Evolutionary conservation across 148 eudicot species (phyloP).

Genomic region (Silene uniflora): DNA sequence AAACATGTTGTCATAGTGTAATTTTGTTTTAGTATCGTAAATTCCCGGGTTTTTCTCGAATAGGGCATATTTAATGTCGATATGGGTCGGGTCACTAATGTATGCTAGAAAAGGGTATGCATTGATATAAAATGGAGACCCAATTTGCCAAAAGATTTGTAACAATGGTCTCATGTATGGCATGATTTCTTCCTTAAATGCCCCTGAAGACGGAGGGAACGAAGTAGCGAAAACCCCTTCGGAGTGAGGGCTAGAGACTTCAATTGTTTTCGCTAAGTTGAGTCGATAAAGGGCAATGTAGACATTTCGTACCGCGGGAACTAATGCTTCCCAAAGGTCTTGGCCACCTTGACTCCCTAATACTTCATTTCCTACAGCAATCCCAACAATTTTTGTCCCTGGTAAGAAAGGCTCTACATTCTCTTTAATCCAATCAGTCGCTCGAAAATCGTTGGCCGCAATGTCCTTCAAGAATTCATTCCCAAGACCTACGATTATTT

Average conservation of each 20-base stretch:
- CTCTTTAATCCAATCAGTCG: constrained; percentile 65
- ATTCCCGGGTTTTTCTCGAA: constrained; percentile 53
- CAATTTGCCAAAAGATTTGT: constrained; percentile 46
- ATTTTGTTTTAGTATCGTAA: constrained; percentile 48
- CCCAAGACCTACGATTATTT: constrained; percentile 52
- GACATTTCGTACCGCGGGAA: constrained; percentile 58
- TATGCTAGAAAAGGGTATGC: constrained; percentile 86
- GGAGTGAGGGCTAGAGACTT: constrained; percentile 78
- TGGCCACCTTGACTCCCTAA: constrained; percentile 34
- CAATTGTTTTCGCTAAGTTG: constrained; percentile 28
- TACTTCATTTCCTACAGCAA: constrained; percentile 81
- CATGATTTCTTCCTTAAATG: constrained; percentile 55
- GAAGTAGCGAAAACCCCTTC: constrained; percentile 64
- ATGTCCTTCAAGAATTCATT: constrained; percentile 57
- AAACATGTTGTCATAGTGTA: constrained; percentile 85
- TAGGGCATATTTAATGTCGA: constrained; percentile 62
- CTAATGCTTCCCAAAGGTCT: constrained; percentile 61
- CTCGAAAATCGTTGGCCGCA: constrained; percentile 46
- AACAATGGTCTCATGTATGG: constrained; percentile 72
- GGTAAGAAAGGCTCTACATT: constrained; percentile 64
- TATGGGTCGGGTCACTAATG: constrained; percentile 52
- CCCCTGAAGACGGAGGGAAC: constrained; percentile 73
- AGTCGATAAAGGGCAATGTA: constrained; percentile 51
- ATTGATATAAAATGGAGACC: constrained; percentile 70
- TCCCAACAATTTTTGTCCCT: constrained; percentile 49